Percentiles rank a stretch among this genome's conserved stretches.
phyloP scores from a whole-genome alignment of 2,329 filamentous ascomycete genomes.

The Esteya vermicola region DNA sequence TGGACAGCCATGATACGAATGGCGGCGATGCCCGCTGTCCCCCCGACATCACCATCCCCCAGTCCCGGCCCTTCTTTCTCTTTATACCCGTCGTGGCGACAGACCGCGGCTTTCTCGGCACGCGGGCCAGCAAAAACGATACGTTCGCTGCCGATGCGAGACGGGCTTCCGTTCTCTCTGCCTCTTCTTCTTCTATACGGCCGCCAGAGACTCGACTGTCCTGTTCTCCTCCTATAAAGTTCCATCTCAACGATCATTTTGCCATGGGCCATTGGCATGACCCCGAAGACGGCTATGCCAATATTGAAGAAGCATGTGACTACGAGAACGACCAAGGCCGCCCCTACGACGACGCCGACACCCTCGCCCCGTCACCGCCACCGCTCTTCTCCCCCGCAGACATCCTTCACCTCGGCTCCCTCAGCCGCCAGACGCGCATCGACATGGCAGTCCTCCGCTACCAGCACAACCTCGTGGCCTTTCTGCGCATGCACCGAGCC shows the following conservation, averaged over 20 bases:
- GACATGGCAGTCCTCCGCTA: constrained; percentile 72
- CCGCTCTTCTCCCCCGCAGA: constrained; percentile 22
- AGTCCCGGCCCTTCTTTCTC: constrained; percentile 65
- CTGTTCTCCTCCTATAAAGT: constrained; percentile 36
- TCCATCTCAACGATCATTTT: constrained; percentile 65
- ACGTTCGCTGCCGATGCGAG: too few relatives aligned
- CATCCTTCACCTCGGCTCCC: constrained; percentile 45
- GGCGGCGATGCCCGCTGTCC: too few relatives aligned
- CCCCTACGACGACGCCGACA: constrained; percentile 7
- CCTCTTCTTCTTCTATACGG: too few relatives aligned
- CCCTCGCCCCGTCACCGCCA: neutral
- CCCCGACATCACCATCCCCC: too few relatives aligned
- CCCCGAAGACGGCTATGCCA: constrained; percentile 55
- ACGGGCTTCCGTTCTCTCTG: too few relatives aligned
- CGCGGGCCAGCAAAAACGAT: constrained; percentile 1
- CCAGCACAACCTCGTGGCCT: constrained; percentile 74
- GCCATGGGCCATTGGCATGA: constrained; percentile 81
- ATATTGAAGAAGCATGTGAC: constrained; percentile 48
- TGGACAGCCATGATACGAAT: too few relatives aligned
- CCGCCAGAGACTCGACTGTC: too few relatives aligned
- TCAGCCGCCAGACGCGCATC: constrained; percentile 43
- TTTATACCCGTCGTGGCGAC: constrained; percentile 59
- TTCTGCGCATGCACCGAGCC: constrained; percentile 76
- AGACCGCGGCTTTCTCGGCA: constrained; percentile 22
- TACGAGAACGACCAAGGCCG: constrained; percentile 2